Evolutionary conservation across 2,329 filamentous ascomycete genomes (phyloP).

Genomic region (Diaporthe citri): DNA sequence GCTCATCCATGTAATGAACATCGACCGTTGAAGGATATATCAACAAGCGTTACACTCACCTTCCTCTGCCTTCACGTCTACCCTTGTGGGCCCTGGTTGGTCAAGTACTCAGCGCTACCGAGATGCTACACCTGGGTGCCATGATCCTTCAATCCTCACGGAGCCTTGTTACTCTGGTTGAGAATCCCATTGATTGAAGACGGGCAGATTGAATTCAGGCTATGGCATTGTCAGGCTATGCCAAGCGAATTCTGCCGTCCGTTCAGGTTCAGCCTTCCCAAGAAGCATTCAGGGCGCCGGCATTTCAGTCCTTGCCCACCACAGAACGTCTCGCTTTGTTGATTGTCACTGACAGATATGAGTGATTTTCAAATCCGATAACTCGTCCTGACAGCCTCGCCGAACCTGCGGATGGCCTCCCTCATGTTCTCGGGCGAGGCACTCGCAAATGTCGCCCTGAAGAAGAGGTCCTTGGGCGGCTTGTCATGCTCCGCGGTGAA

Average conservation of each 20-base stretch:
- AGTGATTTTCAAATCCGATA: slow-evolving; percentile 51
- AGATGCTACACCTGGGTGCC: neutral
- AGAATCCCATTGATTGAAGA: neutral
- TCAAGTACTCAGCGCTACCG: neutral
- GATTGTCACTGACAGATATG: neutral
- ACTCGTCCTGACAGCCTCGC: slow-evolving; percentile 75
- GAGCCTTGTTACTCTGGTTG: too few species aligned
- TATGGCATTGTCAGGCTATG: neutral
- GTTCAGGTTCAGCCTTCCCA: neutral
- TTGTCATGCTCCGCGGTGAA: slow-evolving; percentile 82
- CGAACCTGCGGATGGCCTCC: slow-evolving; percentile 81
- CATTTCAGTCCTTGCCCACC: neutral
- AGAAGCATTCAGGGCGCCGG: neutral
- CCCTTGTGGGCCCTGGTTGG: neutral
- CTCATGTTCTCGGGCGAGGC: slow-evolving; percentile 79
- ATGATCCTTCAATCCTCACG: neutral
- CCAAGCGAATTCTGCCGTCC: neutral
- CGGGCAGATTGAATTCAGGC: neutral
- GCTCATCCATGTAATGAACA: neutral
- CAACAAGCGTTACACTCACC: neutral
- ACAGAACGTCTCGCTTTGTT: neutral
- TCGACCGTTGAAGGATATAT: neutral
- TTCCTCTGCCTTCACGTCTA: neutral
- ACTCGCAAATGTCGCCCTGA: slow-evolving; percentile 90
- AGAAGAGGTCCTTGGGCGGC: slow-evolving; percentile 77